phyloP scores from a whole-genome alignment of 352 stramenopile genomes.

The Phytophthora megakarya region DNA sequence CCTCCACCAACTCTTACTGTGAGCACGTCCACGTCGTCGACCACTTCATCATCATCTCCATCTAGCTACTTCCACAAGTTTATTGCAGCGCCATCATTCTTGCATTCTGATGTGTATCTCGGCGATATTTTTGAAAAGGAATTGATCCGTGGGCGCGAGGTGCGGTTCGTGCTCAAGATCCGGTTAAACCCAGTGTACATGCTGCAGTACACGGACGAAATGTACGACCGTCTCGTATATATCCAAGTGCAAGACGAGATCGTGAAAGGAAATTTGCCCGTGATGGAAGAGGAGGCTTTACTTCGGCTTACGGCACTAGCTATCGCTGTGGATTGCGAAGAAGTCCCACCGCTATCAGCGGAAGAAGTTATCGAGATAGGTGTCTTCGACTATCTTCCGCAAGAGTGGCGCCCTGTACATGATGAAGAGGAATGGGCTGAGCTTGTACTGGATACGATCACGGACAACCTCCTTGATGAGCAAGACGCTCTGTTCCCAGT shows the following conservation, averaged over 20 bases:
- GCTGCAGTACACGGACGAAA: slow-evolving; percentile 82
- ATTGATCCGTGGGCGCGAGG: slow-evolving; percentile 85
- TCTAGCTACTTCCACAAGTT: slow-evolving; percentile 83
- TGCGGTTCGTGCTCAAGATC: slow-evolving; percentile 94
- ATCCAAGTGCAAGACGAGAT: slow-evolving; percentile 94
- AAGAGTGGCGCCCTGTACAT: slow-evolving; percentile 70
- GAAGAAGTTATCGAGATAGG: slow-evolving; percentile 73
- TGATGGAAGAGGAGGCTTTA: slow-evolving; percentile 80
- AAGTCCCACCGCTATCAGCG: slow-evolving; percentile 51
- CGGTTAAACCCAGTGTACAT: slow-evolving; percentile 85
- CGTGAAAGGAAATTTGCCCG: slow-evolving; percentile 84
- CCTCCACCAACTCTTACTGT: slow-evolving; percentile 23
- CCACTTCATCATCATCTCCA: slow-evolving; percentile 38
- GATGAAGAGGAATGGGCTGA: slow-evolving; percentile 84
- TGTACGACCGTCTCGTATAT: slow-evolving; percentile 86
- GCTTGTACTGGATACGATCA: slow-evolving; percentile 66
- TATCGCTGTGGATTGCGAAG: slow-evolving; percentile 82
- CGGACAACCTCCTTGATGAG: slow-evolving; percentile 54
- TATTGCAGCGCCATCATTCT: slow-evolving; percentile 74
- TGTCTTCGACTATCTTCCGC: slow-evolving; percentile 87
- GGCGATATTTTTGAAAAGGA: slow-evolving; percentile 93
- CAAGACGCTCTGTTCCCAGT: slow-evolving; percentile 43
- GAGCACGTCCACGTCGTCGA: slow-evolving; percentile 36
- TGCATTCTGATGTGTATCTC: slow-evolving; percentile 85
- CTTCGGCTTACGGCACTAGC: slow-evolving; percentile 77